A percentile compares a stretch with the other conserved stretches of the same genome.
These are phyloP conservation scores for Lachnellula subtilissima DNA, from an alignment of 2,329 filamentous ascomycete genomes.

Conservation along the genomic window DNA sequence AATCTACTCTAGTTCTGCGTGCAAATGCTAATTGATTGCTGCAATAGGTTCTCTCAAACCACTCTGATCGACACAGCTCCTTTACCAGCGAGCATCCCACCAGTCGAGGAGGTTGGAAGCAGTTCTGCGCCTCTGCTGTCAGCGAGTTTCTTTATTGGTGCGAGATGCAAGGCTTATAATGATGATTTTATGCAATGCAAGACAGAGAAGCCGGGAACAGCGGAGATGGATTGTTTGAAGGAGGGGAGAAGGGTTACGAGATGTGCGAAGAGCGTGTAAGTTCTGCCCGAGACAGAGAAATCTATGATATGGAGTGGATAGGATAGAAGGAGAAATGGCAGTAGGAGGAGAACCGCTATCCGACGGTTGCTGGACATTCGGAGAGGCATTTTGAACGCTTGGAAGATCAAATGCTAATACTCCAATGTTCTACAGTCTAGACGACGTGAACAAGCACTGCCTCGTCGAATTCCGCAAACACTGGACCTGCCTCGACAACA, in stretches of 20 bases:
- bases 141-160: constrained; percentile 94
- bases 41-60: constrained; percentile 83
- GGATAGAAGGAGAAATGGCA: neutral
- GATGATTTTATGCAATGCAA: constrained; percentile 99
- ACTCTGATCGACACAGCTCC: constrained; percentile 94
- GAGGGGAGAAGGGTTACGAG: constrained; percentile 94
- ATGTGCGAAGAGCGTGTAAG: constrained; percentile 93
- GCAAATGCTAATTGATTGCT: constrained; percentile 27
- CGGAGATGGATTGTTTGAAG: constrained; percentile 91
- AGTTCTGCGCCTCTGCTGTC: constrained; percentile 89
- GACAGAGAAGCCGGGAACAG: constrained; percentile 82
- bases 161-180: constrained; percentile 90
- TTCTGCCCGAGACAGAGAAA: constrained; percentile 28
- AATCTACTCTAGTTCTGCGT: neutral
- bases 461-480: constrained; percentile 85
- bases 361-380: neutral
- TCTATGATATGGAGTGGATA: neutral
- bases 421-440: constrained; percentile 55
- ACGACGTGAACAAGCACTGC: constrained; percentile 95
- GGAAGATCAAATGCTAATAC: constrained; percentile 3
- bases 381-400: neutral
- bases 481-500: constrained; percentile 93
- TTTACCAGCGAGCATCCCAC: constrained; percentile 84
- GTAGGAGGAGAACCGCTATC: neutral
- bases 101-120: constrained; percentile 88